Evolutionary conservation across 2,329 filamentous ascomycete species (phyloP).

Genomic region (Aspergillus oerlinghausenensis): DNA sequence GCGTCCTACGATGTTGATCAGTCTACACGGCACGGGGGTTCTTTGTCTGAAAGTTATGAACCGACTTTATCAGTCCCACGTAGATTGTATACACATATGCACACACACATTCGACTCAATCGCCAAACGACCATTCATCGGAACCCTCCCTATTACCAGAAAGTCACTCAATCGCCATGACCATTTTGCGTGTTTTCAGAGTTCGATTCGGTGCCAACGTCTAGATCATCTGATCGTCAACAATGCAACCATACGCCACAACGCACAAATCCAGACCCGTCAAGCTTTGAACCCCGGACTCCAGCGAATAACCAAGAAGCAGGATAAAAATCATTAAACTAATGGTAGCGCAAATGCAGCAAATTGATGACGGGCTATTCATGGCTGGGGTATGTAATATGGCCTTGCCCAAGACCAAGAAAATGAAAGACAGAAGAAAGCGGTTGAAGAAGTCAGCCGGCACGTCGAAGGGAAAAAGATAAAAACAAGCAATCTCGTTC

Average conservation of each 20-base stretch:
- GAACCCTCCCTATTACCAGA: conserved; percentile 1
- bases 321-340: conserved; percentile 11
- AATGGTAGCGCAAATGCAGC: conserved; percentile 18
- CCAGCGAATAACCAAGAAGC: conserved; percentile 12
- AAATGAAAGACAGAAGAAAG: conserved; percentile 3
- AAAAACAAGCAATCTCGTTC: background rate
- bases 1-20: background rate
- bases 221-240: conserved; percentile 18
- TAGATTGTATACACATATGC: conserved; percentile 21
- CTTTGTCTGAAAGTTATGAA: conserved; percentile 10
- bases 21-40: background rate
- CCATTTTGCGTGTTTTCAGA: conserved; percentile 8
- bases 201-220: conserved; percentile 15
- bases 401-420: conserved; percentile 10
- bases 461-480: background rate
- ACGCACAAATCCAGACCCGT: conserved; percentile 21
- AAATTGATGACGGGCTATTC: conserved; percentile 17
- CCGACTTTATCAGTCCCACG: conserved; percentile 19
- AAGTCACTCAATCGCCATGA: background rate
- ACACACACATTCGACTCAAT: conserved; percentile 6
- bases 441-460: background rate
- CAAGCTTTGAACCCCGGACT: conserved; percentile 18
- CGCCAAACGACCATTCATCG: conserved; percentile 3
- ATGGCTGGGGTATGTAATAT: conserved; percentile 13
- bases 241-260: conserved; percentile 24